These are phyloP conservation scores for Linum trigynum DNA, from an alignment of 345 rosid genomes.

Conservation along the genomic window DNA sequence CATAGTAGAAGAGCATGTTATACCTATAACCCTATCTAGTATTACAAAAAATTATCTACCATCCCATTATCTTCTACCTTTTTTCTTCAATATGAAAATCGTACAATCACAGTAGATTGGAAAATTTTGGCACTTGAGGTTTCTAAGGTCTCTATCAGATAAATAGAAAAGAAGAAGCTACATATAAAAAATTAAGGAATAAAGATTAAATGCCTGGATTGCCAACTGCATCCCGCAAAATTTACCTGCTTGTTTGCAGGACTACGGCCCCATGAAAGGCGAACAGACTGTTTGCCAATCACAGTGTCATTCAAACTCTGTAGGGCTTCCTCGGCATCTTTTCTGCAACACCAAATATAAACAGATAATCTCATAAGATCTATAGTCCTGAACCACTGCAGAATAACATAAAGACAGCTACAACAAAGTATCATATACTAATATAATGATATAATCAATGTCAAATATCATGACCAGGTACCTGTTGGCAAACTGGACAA, in stretches of 20 bases:
- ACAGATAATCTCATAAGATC: no score
- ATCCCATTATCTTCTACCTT: no score
- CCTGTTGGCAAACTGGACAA: slow-evolving; percentile 80
- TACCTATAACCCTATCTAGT: no score
- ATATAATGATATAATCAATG: background rate
- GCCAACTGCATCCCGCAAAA: background rate
- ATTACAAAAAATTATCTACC: no score
- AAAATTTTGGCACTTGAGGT: background rate
- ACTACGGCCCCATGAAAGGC: slow-evolving; percentile 95
- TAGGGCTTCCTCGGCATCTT: slow-evolving; percentile 79
- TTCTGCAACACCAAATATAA: slow-evolving; percentile 36
- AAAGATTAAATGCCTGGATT: background rate
- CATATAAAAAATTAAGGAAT: background rate
- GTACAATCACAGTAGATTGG: no score
- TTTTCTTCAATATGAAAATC: no score
- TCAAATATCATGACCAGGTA: slow-evolving; percentile 7
- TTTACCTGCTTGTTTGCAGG: slow-evolving; percentile 76
- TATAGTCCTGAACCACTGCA: no score
- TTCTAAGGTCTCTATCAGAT: background rate
- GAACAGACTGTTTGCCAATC: slow-evolving; percentile 85
- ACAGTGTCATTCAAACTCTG: slow-evolving; percentile 61
- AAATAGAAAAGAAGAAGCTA: background rate
- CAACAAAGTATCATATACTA: no score
- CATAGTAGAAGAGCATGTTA: no score
- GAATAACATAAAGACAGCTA: no score